phyloP scores from a whole-genome alignment of 1,284 basidiomycete species.

The Naganishia liquefaciens region DNA sequence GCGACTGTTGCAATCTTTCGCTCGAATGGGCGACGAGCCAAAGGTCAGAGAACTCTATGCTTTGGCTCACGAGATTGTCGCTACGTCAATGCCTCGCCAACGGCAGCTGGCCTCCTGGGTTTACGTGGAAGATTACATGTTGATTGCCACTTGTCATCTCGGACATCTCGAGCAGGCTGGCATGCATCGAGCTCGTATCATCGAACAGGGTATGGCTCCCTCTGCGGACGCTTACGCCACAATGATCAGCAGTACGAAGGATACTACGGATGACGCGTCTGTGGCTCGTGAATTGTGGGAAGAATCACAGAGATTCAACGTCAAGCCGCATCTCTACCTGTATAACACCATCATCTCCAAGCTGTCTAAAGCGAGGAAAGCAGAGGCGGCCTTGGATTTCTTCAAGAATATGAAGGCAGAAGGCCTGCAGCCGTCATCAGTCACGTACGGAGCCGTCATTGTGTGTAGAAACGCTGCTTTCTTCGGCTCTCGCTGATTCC shows the following conservation, averaged over 20 bases:
- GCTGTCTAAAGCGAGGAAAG: conserved; percentile 86
- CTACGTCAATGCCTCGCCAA: conserved; percentile 42
- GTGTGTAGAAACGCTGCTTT: conserved; percentile 52
- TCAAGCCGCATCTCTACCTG: conserved; percentile 77
- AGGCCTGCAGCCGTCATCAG: conserved; percentile 70
- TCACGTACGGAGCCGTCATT: conserved; percentile 95
- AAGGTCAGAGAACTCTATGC: conserved; percentile 69
- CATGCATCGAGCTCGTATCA: conserved; percentile 73
- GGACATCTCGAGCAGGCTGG: conserved; percentile 78
- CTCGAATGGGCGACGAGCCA: conserved; percentile 63
- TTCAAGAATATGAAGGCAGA: conserved; percentile 73
- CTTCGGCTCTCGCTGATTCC: background rate
- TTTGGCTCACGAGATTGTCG: conserved; percentile 67
- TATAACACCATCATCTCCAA: conserved; percentile 97
- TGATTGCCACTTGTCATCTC: conserved; percentile 76
- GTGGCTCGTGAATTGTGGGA: conserved; percentile 81
- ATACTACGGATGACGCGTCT: conserved; percentile 89
- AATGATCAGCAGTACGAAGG: conserved; percentile 79
- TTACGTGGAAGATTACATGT: conserved; percentile 80
- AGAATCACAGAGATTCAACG: conserved; percentile 70
- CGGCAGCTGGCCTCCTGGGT: conserved; percentile 65
- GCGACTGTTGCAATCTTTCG: conserved; percentile 67
- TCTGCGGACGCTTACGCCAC: conserved; percentile 87
- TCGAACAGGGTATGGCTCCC: conserved; percentile 74
- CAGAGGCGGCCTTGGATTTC: conserved; percentile 78